phyloP scores from a whole-genome alignment of 768 basidiomycete genomes.

The Trametes gibbosa region DNA sequence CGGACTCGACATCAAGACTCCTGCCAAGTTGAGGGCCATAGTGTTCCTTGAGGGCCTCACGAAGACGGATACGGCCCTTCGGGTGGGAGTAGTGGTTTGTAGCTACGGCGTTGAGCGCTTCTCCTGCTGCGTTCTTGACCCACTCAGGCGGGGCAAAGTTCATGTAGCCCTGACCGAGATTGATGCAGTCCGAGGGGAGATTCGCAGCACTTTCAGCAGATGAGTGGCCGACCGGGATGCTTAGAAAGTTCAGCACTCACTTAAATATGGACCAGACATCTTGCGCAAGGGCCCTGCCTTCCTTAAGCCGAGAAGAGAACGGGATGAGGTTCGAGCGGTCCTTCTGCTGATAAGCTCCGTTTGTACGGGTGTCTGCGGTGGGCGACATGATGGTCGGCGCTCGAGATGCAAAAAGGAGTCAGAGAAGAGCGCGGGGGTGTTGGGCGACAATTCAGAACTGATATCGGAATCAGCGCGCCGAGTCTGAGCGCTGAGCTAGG shows the following conservation, averaged over 20 bases:
- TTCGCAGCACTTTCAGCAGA: constrained; percentile 65
- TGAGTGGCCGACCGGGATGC: neutral
- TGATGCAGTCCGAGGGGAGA: constrained; percentile 88
- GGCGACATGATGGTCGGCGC: constrained; percentile 9
- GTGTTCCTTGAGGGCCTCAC: constrained; percentile 81
- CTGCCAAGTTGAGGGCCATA: constrained; percentile 69
- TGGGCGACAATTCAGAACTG: neutral
- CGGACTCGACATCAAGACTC: constrained; percentile 75
- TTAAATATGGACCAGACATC: constrained; percentile 95
- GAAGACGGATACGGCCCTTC: constrained; percentile 81
- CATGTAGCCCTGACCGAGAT: constrained; percentile 91
- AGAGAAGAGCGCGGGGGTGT: neutral
- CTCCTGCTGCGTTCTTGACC: constrained; percentile 70
- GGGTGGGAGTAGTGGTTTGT: constrained; percentile 91
- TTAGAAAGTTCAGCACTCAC: constrained; percentile 40
- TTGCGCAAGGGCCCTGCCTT: constrained; percentile 73
- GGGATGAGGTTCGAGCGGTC: constrained; percentile 46
- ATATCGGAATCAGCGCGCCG: constrained; percentile 4
- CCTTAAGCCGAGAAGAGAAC: constrained; percentile 67
- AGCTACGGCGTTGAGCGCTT: constrained; percentile 58
- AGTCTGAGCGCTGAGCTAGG: neutral
- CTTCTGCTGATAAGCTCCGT: constrained; percentile 15
- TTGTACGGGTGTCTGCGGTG: constrained; percentile 10
- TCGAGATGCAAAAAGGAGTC: constrained; percentile 17
- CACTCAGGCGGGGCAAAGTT: constrained; percentile 84